Conservation (phyloP, 495 filamentous ascomycete species). For the Endocarpon pusillum region DNA sequence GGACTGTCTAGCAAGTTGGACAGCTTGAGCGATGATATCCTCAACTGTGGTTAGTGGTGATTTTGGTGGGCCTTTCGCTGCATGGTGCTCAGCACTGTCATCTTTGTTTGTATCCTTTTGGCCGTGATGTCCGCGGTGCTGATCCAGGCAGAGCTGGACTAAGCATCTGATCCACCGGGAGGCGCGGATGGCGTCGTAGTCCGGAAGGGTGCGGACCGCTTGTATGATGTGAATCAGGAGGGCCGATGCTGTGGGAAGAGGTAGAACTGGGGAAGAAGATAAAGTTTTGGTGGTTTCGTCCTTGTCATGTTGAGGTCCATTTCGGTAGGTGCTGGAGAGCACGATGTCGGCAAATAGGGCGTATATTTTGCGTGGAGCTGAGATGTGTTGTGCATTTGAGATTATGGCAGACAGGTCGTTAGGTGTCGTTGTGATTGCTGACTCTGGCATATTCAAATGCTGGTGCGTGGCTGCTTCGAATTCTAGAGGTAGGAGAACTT, state of each 20-base stretch:
- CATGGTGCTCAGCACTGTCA: too few relatives aligned
- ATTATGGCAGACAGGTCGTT: too few relatives aligned
- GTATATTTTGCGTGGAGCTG: background rate
- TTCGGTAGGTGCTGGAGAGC: too few relatives aligned
- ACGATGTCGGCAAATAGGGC: background rate
- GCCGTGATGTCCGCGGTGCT: slow-evolving; percentile 18
- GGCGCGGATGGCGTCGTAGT: slow-evolving; percentile 31
- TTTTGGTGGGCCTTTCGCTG: background rate
- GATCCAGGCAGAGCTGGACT: slow-evolving; percentile 42
- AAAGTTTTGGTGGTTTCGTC: too few relatives aligned
- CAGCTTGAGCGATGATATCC: background rate
- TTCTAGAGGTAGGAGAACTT: too few relatives aligned
- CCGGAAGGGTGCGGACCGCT: background rate
- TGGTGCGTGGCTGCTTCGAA: too few relatives aligned
- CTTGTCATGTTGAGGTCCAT: too few relatives aligned
- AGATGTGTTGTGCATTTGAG: background rate
- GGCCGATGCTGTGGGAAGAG: too few relatives aligned
- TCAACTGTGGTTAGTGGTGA: background rate
- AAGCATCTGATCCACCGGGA: slow-evolving; percentile 58
- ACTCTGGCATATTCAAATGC: too few relatives aligned
- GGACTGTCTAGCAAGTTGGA: background rate
- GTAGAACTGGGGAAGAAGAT: too few relatives aligned
- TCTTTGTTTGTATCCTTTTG: background rate
- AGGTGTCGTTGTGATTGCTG: too few relatives aligned
- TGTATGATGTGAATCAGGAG: too few relatives aligned